Conservation (phyloP, 2,329 filamentous ascomycete genomes). For the Penicillium sp. region DNA sequence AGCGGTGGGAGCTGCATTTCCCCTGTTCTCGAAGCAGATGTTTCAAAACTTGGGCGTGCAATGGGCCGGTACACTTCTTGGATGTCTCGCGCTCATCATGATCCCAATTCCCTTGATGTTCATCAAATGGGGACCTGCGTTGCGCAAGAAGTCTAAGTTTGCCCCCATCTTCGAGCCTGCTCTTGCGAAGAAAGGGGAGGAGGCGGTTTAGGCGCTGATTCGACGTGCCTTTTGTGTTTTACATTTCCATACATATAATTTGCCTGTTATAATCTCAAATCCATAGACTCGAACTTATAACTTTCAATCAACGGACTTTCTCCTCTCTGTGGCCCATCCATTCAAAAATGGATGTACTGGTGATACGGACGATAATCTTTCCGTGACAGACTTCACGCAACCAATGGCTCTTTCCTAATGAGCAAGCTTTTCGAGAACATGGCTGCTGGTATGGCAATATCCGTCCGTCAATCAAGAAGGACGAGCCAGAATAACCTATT, state of each 20-base stretch:
- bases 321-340: neutral
- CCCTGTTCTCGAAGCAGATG: slow-evolving; percentile 39
- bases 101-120: slow-evolving; percentile 40
- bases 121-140: slow-evolving; percentile 29
- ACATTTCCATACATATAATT: neutral
- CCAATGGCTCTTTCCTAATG: too few relatives aligned
- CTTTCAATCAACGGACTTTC: neutral
- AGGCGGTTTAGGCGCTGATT: slow-evolving; percentile 6
- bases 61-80: slow-evolving; percentile 41
- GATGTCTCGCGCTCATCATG: slow-evolving; percentile 37
- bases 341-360: neutral
- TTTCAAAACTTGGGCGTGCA: slow-evolving; percentile 39
- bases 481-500: too few relatives aligned
- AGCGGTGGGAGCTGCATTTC: slow-evolving; percentile 35
- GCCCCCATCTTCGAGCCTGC: slow-evolving; percentile 15
- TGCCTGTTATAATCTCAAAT: neutral
- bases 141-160: slow-evolving; percentile 32
- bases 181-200: slow-evolving; percentile 1
- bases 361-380: too few relatives aligned
- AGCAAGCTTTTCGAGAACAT: too few relatives aligned
- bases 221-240: neutral
- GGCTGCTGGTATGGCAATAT: too few relatives aligned
- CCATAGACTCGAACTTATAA: neutral
- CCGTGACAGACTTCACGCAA: too few relatives aligned
- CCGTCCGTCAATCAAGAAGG: too few relatives aligned